Percentiles rank a stretch among this genome's conserved stretches.
phyloP scores from a whole-genome alignment of 1,284 basidiomycete species.

The Pseudozyma flocculosa region DNA sequence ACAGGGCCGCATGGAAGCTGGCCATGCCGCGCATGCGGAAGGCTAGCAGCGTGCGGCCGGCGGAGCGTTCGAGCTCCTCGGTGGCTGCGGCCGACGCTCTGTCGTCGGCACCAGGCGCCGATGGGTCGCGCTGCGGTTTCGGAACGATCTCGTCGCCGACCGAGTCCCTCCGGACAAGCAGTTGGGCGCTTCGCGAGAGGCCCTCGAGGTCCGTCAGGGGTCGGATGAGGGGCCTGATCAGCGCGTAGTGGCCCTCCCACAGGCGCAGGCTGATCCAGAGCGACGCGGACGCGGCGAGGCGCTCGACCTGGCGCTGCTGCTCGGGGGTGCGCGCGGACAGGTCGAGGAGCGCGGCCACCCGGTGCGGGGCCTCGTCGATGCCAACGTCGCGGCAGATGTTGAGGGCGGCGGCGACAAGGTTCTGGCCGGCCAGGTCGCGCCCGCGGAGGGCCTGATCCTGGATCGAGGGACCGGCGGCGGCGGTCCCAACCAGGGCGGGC shows the following conservation, averaged over 20 bases:
- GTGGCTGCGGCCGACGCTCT: too few relatives aligned
- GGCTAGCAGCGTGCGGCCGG: slow-evolving; percentile 31
- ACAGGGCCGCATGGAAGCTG: slow-evolving; percentile 4
- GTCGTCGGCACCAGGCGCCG: too few relatives aligned
- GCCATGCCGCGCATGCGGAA: slow-evolving; percentile 26
- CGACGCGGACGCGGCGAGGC: slow-evolving; percentile 4
- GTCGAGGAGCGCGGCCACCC: too few relatives aligned
- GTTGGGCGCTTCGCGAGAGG: slow-evolving; percentile 8
- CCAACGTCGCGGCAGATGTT: slow-evolving; percentile 7
- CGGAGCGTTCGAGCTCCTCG: too few relatives aligned
- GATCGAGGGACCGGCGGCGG: slow-evolving; percentile 14
- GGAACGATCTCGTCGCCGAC: slow-evolving; percentile 19
- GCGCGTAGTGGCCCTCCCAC: slow-evolving; percentile 36
- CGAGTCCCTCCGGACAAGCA: slow-evolving; percentile 23
- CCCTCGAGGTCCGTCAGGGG: slow-evolving; percentile 19
- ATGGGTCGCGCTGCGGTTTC: too few relatives aligned
- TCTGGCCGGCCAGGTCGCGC: slow-evolving; percentile 29
- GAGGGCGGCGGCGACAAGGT: slow-evolving; percentile 26
- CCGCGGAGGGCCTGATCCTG: slow-evolving; percentile 18
- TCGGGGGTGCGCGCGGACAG: too few relatives aligned
- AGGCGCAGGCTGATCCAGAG: slow-evolving; percentile 33
- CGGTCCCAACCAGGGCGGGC: slow-evolving; percentile 29
- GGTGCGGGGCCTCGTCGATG: too few relatives aligned
- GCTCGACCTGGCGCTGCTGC: too few relatives aligned
- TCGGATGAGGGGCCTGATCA: slow-evolving; percentile 27